phyloP scores from a whole-genome alignment of 2,329 filamentous ascomycete genomes.

The Colletotrichum sp. region DNA sequence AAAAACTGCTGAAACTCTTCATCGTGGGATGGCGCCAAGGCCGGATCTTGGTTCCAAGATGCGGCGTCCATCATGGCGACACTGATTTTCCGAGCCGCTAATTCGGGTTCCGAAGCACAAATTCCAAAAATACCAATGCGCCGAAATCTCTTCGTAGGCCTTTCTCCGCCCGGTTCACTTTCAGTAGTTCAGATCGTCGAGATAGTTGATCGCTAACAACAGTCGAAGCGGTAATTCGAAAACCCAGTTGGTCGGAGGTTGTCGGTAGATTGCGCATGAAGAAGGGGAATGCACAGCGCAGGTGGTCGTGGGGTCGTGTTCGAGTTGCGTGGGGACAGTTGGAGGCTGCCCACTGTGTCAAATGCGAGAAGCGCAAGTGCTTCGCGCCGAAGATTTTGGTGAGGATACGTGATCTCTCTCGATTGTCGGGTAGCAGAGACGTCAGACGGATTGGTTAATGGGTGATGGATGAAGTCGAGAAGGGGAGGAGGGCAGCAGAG shows the following conservation, averaged over 20 bases:
- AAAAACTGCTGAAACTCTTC: slow-evolving; percentile 71
- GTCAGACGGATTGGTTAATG: neutral
- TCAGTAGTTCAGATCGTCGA: neutral
- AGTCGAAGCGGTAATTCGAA: neutral
- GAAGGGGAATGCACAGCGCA: neutral
- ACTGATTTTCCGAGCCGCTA: neutral
- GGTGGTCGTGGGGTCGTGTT: slow-evolving; percentile 8
- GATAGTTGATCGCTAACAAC: neutral
- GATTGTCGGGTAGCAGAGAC: neutral
- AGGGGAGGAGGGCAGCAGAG: slow-evolving; percentile 1
- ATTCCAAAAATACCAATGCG: neutral
- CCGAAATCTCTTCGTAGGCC: neutral
- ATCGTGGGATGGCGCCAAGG: slow-evolving; percentile 54
- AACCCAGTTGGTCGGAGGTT: neutral
- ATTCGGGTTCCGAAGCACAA: neutral
- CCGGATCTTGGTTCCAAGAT: slow-evolving; percentile 64
- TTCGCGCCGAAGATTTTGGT: neutral
- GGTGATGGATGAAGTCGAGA: neutral
- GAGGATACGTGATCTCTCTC: neutral
- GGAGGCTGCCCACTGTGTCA: neutral
- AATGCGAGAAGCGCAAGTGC: neutral
- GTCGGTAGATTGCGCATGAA: neutral
- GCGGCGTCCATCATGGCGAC: slow-evolving; percentile 58
- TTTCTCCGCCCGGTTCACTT: neutral
- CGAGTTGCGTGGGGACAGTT: neutral